Evolutionary conservation across 1,284 basidiomycete genomes (phyloP).

Genomic region (Apiotrichum siamense): DNA sequence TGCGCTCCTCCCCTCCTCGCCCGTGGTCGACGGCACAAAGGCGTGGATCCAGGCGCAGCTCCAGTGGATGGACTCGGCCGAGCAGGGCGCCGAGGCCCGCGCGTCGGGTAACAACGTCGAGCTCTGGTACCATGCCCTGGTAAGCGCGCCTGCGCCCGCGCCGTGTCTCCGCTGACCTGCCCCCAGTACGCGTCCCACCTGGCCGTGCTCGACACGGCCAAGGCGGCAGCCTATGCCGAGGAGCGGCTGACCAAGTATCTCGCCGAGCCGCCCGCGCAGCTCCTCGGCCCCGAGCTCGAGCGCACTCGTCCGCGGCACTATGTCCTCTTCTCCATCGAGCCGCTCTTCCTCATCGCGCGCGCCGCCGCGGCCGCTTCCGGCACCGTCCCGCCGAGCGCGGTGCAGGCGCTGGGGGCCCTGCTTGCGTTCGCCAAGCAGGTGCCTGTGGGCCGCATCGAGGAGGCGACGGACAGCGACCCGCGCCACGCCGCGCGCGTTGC

Average conservation of each 20-base stretch:
- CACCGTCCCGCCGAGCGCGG: background rate
- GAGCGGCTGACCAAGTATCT: slow-evolving; percentile 1
- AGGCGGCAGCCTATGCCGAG: slow-evolving; percentile 10
- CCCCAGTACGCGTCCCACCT: slow-evolving; percentile 25
- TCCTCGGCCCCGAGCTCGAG: slow-evolving; percentile 21
- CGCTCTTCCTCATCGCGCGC: slow-evolving; percentile 26
- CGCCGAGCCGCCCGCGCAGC: slow-evolving; percentile 1
- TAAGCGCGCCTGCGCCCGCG: slow-evolving; percentile 13
- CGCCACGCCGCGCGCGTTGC: slow-evolving; percentile 19
- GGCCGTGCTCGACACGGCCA: slow-evolving; percentile 10
- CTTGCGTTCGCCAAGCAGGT: slow-evolving; percentile 21
- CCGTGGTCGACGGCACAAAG: slow-evolving; percentile 6
- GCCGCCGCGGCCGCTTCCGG: background rate
- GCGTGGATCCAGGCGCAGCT: slow-evolving; percentile 27
- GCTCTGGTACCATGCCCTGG: slow-evolving; percentile 34
- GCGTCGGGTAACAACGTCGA: slow-evolving; percentile 25
- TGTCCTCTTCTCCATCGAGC: slow-evolving; percentile 30
- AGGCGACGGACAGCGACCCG: slow-evolving; percentile 21
- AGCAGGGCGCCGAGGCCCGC: slow-evolving; percentile 24
- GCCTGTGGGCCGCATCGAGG: slow-evolving; percentile 21
- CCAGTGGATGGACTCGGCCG: slow-evolving; percentile 23
- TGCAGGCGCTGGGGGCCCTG: slow-evolving; percentile 13
- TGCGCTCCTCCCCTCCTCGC: slow-evolving; percentile 5
- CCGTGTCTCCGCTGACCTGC: background rate
- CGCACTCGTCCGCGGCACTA: slow-evolving; percentile 32